Conservation (phyloP, 352 stramenopile genomes). For the Peronospora belbahrii region DNA sequence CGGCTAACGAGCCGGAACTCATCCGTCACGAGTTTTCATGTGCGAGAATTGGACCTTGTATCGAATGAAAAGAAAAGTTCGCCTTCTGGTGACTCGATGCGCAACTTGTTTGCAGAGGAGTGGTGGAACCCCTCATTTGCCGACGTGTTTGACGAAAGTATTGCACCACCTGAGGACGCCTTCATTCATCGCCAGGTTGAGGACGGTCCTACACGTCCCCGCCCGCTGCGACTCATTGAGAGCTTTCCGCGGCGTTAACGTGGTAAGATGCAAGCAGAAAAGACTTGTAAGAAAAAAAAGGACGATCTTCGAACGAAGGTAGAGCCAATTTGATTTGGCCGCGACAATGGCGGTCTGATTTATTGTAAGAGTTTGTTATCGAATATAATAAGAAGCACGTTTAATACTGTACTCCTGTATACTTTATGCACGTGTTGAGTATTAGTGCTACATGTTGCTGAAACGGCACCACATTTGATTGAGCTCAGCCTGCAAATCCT, state of each 20-base stretch:
- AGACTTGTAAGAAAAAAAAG: background rate
- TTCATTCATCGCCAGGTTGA: slow-evolving; percentile 48
- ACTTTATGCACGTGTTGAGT: too few species aligned
- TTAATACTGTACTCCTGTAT: background rate
- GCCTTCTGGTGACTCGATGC: slow-evolving; percentile 19
- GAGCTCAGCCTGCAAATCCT: too few species aligned
- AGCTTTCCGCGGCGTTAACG: slow-evolving; percentile 26
- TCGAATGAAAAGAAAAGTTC: slow-evolving; percentile 25
- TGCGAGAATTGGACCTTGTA: slow-evolving; percentile 52
- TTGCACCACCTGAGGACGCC: slow-evolving; percentile 38
- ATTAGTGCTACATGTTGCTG: too few species aligned
- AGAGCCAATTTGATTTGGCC: background rate
- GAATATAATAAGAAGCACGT: slow-evolving; percentile 8
- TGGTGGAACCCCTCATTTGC: slow-evolving; percentile 36
- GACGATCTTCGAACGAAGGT: slow-evolving; percentile 5
- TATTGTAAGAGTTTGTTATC: slow-evolving; percentile 22
- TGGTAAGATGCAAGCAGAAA: background rate
- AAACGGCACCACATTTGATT: too few species aligned
- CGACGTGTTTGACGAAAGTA: slow-evolving; percentile 52
- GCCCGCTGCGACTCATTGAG: slow-evolving; percentile 29
- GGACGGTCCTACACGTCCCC: slow-evolving; percentile 9
- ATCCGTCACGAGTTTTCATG: slow-evolving; percentile 43
- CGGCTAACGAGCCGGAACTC: slow-evolving; percentile 25
- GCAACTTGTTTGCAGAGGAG: slow-evolving; percentile 23
- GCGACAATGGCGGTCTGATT: slow-evolving; percentile 8